These are phyloP conservation scores for Epichloe elymi DNA, from an alignment of 2,329 filamentous ascomycete genomes.

Conservation along the genomic window DNA sequence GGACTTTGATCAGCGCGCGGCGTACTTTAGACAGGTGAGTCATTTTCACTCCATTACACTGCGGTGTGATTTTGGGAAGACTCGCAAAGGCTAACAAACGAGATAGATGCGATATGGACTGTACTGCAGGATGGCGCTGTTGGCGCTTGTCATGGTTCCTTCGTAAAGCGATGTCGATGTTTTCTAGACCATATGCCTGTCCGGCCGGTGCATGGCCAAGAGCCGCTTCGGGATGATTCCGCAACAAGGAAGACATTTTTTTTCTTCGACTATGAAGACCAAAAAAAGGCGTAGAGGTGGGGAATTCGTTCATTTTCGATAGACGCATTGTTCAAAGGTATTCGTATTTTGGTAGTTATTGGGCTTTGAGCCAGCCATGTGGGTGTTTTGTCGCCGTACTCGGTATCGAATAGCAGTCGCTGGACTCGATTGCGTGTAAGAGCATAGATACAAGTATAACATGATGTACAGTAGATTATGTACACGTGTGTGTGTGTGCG, in stretches of 20 bases:
- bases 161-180: constrained; percentile 4
- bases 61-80: neutral
- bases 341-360: constrained; percentile 1
- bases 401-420: constrained; percentile 1
- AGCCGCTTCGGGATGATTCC: neutral
- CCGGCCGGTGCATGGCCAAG: neutral
- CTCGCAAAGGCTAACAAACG: neutral
- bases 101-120: constrained; percentile 88
- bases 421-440: constrained; percentile 6
- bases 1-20: constrained; percentile 90
- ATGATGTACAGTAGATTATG: neutral
- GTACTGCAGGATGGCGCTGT: constrained; percentile 93
- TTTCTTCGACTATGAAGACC: neutral
- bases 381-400: neutral
- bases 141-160: constrained; percentile 72
- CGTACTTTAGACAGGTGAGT: constrained; percentile 98
- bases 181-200: neutral
- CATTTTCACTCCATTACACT: neutral
- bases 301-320: constrained; percentile 1
- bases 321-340: constrained; percentile 2
- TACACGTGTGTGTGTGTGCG: neutral
- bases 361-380: neutral
- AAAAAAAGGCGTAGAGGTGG: constrained; percentile 2
- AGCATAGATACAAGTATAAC: neutral
- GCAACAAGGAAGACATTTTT: neutral